phyloP scores from a whole-genome alignment of 78 protist species.

The Emiliania huxleyi region DNA sequence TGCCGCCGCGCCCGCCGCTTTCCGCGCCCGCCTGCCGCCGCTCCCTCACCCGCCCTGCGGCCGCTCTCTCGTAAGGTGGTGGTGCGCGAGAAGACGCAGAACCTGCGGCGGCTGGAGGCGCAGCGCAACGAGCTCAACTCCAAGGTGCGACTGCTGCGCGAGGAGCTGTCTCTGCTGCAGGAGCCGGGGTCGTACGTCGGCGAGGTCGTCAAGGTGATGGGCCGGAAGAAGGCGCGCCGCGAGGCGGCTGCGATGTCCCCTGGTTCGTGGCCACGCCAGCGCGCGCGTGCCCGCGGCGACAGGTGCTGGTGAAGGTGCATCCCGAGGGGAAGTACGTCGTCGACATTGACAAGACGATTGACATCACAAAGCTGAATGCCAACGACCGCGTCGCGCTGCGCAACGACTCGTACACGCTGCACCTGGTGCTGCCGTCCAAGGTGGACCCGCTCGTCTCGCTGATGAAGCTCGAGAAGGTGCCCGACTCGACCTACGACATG shows the following conservation, averaged over 20 bases:
- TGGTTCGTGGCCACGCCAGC: too few species aligned
- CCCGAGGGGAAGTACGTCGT: conserved; percentile 98
- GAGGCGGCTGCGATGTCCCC: too few species aligned
- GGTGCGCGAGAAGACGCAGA: conserved; percentile 67
- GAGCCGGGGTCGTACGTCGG: conserved; percentile 91
- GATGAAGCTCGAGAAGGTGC: conserved; percentile 97
- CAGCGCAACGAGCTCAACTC: conserved; percentile 94
- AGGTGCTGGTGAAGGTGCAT: conserved; percentile 68
- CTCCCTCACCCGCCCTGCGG: not conserved
- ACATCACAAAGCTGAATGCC: conserved; percentile 74
- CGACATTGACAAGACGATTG: conserved; percentile 89
- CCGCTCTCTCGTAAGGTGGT: not conserved
- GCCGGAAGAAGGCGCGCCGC: conserved; percentile 76
- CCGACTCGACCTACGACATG: conserved; percentile 98
- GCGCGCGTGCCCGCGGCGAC: too few species aligned
- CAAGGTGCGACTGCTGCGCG: conserved; percentile 87
- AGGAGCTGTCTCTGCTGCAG: conserved; percentile 88
- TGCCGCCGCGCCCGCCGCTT: not conserved
- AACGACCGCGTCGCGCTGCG: conserved; percentile 55
- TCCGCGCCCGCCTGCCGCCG: not conserved
- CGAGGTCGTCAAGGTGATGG: conserved; percentile 97
- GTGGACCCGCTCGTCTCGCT: conserved; percentile 94
- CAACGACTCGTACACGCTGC: conserved; percentile 80
- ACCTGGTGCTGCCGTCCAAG: conserved; percentile 73
- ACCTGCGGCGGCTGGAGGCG: conserved; percentile 92